Conservation (phyloP, 805 yeast species). For the Candida corydali region DNA sequence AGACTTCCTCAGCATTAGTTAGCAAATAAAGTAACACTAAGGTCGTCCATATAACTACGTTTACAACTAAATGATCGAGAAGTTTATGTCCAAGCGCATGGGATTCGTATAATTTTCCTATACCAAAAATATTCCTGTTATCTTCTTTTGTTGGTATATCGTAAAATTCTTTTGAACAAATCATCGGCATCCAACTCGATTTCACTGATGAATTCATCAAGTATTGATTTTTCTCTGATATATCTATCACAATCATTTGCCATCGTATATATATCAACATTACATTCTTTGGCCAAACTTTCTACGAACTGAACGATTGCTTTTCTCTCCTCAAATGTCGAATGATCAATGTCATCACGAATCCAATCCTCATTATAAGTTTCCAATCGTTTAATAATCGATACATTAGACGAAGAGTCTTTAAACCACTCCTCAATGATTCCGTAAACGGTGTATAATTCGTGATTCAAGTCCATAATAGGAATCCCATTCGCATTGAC, state of each 20-base stretch:
- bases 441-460: conserved; percentile 11
- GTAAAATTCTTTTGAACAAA: conserved; percentile 9
- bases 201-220: conserved; percentile 13
- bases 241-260: conserved; percentile 13
- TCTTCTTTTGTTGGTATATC: conserved; percentile 7
- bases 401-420: conserved; percentile 3
- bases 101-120: too few species aligned
- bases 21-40: too few species aligned
- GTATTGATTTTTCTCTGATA: conserved; percentile 11
- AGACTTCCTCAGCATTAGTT: too few species aligned
- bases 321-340: conserved; percentile 11
- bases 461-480: conserved; percentile 11
- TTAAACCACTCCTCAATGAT: conserved; percentile 13
- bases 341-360: conserved; percentile 12
- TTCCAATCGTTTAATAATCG: conserved; percentile 8
- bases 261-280: conserved; percentile 9
- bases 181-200: conserved; percentile 11
- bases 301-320: conserved; percentile 12
- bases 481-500: conserved; percentile 3
- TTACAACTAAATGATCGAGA: too few species aligned
- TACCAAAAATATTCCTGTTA: too few species aligned
- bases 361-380: conserved; percentile 12
- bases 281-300: conserved; percentile 9
- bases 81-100: too few species aligned
- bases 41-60: too few species aligned